Conservation (phyloP, 768 basidiomycete genomes). For the Lyophyllum semitale region DNA sequence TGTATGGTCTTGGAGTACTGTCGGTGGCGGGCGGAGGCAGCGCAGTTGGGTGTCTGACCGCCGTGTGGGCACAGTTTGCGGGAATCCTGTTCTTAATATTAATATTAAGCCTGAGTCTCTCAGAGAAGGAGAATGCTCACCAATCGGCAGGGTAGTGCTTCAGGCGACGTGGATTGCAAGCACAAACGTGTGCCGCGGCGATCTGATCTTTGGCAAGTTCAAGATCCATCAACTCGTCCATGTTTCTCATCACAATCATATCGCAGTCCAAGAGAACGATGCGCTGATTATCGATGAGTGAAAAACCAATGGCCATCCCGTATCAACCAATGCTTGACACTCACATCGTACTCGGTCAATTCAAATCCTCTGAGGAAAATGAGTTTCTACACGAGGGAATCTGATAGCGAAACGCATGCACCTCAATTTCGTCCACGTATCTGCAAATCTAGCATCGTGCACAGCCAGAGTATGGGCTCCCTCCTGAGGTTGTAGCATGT, state of each 20-base stretch:
- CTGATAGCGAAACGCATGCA: conserved; percentile 20
- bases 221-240: conserved; percentile 75
- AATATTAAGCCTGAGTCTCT: conserved; percentile 4
- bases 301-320: background rate
- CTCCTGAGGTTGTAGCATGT: conserved; percentile 53
- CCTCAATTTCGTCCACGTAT: conserved; percentile 75
- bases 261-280: conserved; percentile 85
- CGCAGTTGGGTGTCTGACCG: conserved; percentile 47
- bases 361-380: conserved; percentile 52
- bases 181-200: conserved; percentile 87
- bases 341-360: conserved; percentile 66
- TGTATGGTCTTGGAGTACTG: conserved; percentile 68
- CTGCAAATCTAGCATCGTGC: conserved; percentile 57
- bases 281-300: conserved; percentile 43
- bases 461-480: conserved; percentile 41
- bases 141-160: conserved; percentile 89
- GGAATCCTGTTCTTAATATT: conserved; percentile 85
- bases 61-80: conserved; percentile 85
- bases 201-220: conserved; percentile 69
- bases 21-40: conserved; percentile 34
- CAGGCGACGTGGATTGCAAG: conserved; percentile 89
- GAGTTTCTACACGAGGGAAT: background rate
- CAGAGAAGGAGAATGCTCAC: conserved; percentile 37
- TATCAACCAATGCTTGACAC: conserved; percentile 10
- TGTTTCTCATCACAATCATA: conserved; percentile 81